These are phyloP conservation scores for Coprinopsis cinerea DNA, from an alignment of 768 basidiomycete species.

Conservation along the genomic window DNA sequence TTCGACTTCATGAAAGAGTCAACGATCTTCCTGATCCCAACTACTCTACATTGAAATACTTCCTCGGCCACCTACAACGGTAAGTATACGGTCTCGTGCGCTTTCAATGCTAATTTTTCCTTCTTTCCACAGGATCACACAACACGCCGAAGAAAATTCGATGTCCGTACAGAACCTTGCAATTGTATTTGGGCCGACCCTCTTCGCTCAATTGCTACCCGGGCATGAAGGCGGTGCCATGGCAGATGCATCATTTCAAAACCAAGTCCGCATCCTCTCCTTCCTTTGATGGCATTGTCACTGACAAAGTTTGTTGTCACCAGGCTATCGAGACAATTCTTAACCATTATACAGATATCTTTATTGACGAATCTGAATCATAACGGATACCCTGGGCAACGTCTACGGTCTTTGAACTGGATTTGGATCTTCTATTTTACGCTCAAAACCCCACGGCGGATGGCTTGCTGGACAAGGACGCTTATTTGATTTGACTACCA, in stretches of 20 bases:
- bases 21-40: constrained; percentile 99
- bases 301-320: constrained; percentile 14
- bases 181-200: constrained; percentile 97
- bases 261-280: constrained; percentile 43
- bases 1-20: constrained; percentile 92
- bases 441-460: no score
- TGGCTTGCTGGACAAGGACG: constrained; percentile 6
- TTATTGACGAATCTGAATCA: constrained; percentile 79
- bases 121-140: constrained; percentile 52
- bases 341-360: constrained; percentile 92
- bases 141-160: constrained; percentile 72
- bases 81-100: constrained; percentile 28
- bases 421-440: no score
- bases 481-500: constrained; percentile 6
- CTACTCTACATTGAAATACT: constrained; percentile 93
- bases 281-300: not conserved
- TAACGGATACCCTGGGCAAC: no score
- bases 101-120: constrained; percentile 3
- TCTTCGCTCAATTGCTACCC: constrained; percentile 74
- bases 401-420: no score
- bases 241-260: constrained; percentile 68
- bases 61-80: constrained; percentile 92
- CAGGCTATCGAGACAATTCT: constrained; percentile 95
- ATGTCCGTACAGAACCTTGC: constrained; percentile 93
- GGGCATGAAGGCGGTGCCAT: constrained; percentile 47